Evolutionary conservation across 208 protist species (phyloP).

Genomic region (Leishmania arabica): DNA sequence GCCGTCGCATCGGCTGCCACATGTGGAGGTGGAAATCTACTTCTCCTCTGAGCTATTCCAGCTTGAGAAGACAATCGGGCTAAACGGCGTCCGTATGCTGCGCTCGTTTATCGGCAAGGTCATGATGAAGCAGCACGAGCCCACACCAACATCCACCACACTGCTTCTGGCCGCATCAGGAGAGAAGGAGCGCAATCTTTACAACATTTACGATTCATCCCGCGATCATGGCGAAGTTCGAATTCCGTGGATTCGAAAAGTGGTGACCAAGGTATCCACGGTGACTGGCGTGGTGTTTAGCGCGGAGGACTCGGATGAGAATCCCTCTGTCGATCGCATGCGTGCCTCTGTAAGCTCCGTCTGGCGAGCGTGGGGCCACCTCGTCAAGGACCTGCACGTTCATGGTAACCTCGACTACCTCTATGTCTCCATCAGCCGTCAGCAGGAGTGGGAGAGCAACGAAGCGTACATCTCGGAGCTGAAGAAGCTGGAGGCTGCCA

Average conservation of each 20-base stretch:
- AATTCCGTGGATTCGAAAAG: conserved; percentile 64
- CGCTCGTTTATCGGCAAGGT: conserved; percentile 71
- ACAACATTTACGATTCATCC: conserved; percentile 29
- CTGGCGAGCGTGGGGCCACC: conserved; percentile 84
- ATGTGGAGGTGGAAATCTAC: conserved; percentile 79
- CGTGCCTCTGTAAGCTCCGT: conserved; percentile 65
- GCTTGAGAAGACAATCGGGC: conserved; percentile 57
- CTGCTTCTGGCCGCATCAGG: conserved; percentile 59
- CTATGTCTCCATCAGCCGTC: conserved; percentile 69
- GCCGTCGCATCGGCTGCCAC: conserved; percentile 39
- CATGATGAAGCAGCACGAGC: conserved; percentile 84
- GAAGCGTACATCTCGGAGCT: conserved; percentile 55
- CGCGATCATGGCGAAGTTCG: conserved; percentile 29
- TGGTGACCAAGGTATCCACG: conserved; percentile 48
- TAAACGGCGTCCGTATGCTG: conserved; percentile 57
- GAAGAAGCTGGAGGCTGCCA: conserved; percentile 35
- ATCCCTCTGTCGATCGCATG: conserved; percentile 38
- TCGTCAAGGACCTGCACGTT: conserved; percentile 87
- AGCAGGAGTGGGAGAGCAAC: conserved; percentile 55
- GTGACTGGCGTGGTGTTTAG: conserved; percentile 56
- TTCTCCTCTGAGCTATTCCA: conserved; percentile 85
- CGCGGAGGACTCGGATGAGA: conserved; percentile 31
- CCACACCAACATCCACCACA: conserved; percentile 59
- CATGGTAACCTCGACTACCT: conserved; percentile 83
- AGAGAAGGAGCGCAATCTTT: conserved; percentile 31